Evolutionary conservation across 2,329 filamentous ascomycete genomes (phyloP), one percentile per base, ranked within the genome.

Genomic region (Penicillium olsonii): DNA sequence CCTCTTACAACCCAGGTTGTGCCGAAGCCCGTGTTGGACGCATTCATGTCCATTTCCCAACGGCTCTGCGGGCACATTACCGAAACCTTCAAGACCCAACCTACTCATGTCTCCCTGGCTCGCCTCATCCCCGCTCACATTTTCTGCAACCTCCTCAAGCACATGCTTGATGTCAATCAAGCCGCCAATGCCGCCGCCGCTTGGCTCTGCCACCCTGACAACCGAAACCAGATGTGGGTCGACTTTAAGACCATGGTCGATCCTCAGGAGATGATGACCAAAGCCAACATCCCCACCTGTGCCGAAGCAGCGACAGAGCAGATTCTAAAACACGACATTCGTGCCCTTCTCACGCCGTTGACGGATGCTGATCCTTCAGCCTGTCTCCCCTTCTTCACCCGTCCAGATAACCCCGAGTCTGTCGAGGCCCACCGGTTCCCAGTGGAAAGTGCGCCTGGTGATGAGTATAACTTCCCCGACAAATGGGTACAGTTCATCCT

Each of bases 111-210:
- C 4, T 80, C 95, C 6, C 78, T 88, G 44, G 92, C 94, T 37
- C 95, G 95, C 69, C 81, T 96, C 48, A 85, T 88, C 2, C 92
- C 94, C 0, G 94, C 92, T 1, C 87, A 90, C 2, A 82, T 96
- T 2, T 99, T 99, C 66, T 88, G 89, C 29, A 87, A 87, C 39
- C 79, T 99, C 1, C 75, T 99, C 15, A 88, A 92, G 65, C 88
- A 94, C 42, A 87, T 94, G 63, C 80, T 97, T 29, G 84, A 92
- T 50, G 94, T 96, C 52, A 99, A 99, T 65, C 82, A 94, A 51
- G 90, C 92, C 17, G 94, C 94, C 2, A 92, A 97, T 66, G 92
- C 94, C 1, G 91, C 92, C 1, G 92, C 92, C 18, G 95, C 94
- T 55, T 91, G 96, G 82, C 79, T 99, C 11, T 90, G 90, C 7